Evolutionary conservation across 1,139 yeast species (phyloP).

Genomic region (Candida buenavistaensis): DNA sequence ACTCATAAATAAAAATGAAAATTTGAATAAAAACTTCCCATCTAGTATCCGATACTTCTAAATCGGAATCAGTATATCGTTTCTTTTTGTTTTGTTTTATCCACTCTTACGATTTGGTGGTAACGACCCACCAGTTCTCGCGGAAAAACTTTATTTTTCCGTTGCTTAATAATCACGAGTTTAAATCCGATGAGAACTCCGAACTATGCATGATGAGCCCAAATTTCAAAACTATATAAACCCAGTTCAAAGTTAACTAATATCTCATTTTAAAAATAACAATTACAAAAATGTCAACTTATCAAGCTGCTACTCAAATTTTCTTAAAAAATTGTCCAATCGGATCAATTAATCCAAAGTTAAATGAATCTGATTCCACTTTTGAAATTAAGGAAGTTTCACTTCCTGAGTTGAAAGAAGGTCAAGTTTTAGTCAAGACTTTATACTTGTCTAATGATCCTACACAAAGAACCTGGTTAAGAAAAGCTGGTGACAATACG

Average conservation of each 20-base stretch:
- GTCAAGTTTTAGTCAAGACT: slow-evolving; percentile 48
- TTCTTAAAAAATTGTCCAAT: slow-evolving; percentile 20
- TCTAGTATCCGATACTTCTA: too few species aligned
- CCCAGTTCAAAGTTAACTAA: too few species aligned
- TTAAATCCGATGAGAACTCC: background rate
- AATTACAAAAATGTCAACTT: slow-evolving; percentile 12
- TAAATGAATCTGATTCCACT: slow-evolving; percentile 21
- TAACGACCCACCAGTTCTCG: too few species aligned
- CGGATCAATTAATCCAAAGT: slow-evolving; percentile 17
- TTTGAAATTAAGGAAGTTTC: slow-evolving; percentile 19
- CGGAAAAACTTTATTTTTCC: background rate
- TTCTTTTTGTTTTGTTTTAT: too few species aligned
- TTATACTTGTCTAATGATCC: slow-evolving; percentile 63
- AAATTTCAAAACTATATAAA: background rate
- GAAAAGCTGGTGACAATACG: slow-evolving; percentile 36
- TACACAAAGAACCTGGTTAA: slow-evolving; percentile 64
- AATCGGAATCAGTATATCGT: too few species aligned
- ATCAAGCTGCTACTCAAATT: slow-evolving; percentile 13
- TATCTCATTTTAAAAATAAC: too few species aligned
- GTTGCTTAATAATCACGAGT: background rate
- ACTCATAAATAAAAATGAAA: too few species aligned
- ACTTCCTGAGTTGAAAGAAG: slow-evolving; percentile 29
- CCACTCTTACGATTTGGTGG: too few species aligned
- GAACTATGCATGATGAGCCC: background rate
- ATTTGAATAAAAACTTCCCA: too few species aligned